phyloP scores from a whole-genome alignment of 306 rosid genomes.

The Dicorynia guianensis region DNA sequence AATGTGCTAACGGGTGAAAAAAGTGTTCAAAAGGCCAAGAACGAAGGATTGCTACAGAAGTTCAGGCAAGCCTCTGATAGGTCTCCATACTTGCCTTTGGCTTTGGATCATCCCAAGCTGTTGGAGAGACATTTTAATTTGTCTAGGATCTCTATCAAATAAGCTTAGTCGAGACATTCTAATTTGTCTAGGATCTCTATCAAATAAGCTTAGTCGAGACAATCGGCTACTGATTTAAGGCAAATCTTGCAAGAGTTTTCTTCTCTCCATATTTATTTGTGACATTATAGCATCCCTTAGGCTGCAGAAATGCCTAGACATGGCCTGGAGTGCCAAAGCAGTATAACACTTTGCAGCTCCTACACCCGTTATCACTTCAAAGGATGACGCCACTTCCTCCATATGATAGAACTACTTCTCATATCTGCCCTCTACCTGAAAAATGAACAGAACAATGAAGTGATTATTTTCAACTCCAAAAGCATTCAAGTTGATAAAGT shows the following conservation, averaged over 20 bases:
- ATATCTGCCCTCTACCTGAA: constrained; percentile 75
- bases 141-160: constrained; percentile 62
- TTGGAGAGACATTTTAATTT: constrained; percentile 62
- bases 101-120: constrained; percentile 73
- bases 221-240: constrained; percentile 62
- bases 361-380: constrained; percentile 73
- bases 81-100: constrained; percentile 85
- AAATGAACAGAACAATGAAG: constrained; percentile 1
- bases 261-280: constrained; percentile 63
- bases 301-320: constrained; percentile 85
- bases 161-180: constrained; percentile 71
- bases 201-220: constrained; percentile 74
- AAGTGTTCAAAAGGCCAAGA: constrained; percentile 91
- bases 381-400: constrained; percentile 70
- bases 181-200: constrained; percentile 55
- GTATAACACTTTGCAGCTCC: constrained; percentile 82
- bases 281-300: constrained; percentile 69
- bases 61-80: constrained; percentile 88
- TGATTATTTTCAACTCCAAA: not conserved
- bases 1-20: constrained; percentile 78
- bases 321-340: constrained; percentile 83
- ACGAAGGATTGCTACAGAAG: constrained; percentile 81
- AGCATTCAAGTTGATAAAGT: constrained; percentile 15
- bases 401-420: constrained; percentile 81
- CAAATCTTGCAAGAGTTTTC: constrained; percentile 65